Evolutionary conservation across 2,329 filamentous ascomycete genomes (phyloP), one percentile per base, ranked within the genome.

Genomic region (Botrytis hyacinthi): DNA sequence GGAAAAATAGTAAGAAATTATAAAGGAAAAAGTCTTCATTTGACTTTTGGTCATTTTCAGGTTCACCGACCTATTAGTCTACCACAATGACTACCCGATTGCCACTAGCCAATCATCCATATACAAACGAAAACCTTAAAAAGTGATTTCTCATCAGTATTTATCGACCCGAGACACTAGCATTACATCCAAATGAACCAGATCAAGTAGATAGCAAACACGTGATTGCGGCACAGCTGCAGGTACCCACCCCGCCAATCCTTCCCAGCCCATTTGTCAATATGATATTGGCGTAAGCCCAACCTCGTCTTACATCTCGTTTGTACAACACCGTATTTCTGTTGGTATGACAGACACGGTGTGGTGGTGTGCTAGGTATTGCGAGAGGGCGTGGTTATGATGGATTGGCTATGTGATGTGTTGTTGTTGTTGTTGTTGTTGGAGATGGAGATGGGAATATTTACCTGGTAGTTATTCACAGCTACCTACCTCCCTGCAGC

Each of bases 191-290:
- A 22, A 22, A 35, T 35, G 9, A 57, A 57, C 18, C n/a, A 29
- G 51, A 32, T 35, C 57, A 60, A 35, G 29, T 32, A 59, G 18
- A 59, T 22, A 35, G 20, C 29, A 35, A 10, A 60, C 57, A 60
- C 57, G 57, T 60, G 57, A 60, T 35, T 35, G 57, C 57, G 57
- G 57, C 57, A 60, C 57, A 60, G 57, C 57, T 60, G 57, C 32
- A 60, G 29, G 29, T 35, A 60, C 57, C 57, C 57, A 60, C 57
- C 57, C 57, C 57, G 57, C 57, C 57, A 35, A 60, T 60, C 57
- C 57, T 60, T 60, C 57, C 57, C 57, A 60, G 57, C 32, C 29
- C 57, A 35, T 35, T 35, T 60, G 32, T 60, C 57, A 60, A 57
- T 9, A 57, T 29, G n/a, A 1, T 6, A 40, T 4, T 26, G 35